Evolutionary conservation across 495 filamentous ascomycete species (phyloP).

Genomic region (Podospora australis): DNA sequence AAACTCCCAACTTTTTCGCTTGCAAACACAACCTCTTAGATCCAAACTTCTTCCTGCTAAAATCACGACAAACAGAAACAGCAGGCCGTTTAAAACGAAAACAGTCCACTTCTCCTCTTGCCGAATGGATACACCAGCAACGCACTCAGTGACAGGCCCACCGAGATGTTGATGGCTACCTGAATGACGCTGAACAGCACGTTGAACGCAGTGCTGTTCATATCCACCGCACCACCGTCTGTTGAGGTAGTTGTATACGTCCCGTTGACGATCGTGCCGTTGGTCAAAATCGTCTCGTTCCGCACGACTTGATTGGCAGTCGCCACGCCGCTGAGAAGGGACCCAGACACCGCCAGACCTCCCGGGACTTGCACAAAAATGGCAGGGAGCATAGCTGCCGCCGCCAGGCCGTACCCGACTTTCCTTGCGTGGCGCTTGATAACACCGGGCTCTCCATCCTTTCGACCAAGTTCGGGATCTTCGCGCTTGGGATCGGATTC

Average conservation of each 20-base stretch:
- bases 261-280: constrained; percentile 21
- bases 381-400: constrained; percentile 81
- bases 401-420: constrained; percentile 69
- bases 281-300: constrained; percentile 32
- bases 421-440: constrained; percentile 13
- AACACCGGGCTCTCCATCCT: constrained; percentile 18
- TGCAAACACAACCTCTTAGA: too few relatives aligned
- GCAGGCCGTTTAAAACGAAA: constrained; percentile 70
- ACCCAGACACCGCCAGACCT: constrained; percentile 78
- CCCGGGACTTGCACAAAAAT: constrained; percentile 95
- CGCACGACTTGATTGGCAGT: constrained; percentile 69
- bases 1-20: too few relatives aligned
- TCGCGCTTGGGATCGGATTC: constrained; percentile 6
- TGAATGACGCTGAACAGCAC: constrained; percentile 85
- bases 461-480: neutral
- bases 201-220: constrained; percentile 70
- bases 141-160: constrained; percentile 81
- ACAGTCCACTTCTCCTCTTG: constrained; percentile 83
- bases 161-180: constrained; percentile 87
- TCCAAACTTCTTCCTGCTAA: too few relatives aligned
- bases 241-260: constrained; percentile 20
- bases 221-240: constrained; percentile 5
- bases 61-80: too few relatives aligned
- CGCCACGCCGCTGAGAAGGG: constrained; percentile 75
- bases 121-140: constrained; percentile 86